These are phyloP conservation scores for Penstemon newberryi DNA, from an alignment of 257 asterid genomes.

Conservation along the genomic window DNA sequence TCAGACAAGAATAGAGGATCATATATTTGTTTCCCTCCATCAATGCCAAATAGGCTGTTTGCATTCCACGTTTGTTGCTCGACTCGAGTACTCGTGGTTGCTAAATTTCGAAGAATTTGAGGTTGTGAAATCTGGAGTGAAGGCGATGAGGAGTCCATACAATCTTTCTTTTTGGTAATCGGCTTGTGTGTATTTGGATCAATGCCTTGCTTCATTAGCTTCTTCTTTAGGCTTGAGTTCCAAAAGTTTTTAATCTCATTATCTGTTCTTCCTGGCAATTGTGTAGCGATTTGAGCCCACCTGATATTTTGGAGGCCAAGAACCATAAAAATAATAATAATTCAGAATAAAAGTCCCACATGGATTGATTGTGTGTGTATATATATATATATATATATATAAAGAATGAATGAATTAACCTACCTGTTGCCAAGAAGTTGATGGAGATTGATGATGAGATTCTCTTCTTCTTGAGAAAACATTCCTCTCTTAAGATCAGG, in stretches of 20 bases:
- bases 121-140: slow-evolving; percentile 26
- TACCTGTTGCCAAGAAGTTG: slow-evolving; percentile 80
- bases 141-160: slow-evolving; percentile 17
- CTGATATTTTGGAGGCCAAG: slow-evolving; percentile 21
- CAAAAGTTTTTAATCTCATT: slow-evolving; percentile 59
- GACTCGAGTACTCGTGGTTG: not conserved
- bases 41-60: not conserved
- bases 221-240: slow-evolving; percentile 59
- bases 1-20: slow-evolving; percentile 55
- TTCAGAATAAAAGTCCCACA: not conserved
- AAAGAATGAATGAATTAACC: too few species aligned
- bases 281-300: slow-evolving; percentile 64
- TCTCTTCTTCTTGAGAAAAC: slow-evolving; percentile 77
- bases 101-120: slow-evolving; percentile 24
- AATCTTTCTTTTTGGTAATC: slow-evolving; percentile 25
- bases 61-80: too few species aligned
- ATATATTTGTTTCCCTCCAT: slow-evolving; percentile 35
- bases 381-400: too few species aligned
- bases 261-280: slow-evolving; percentile 61
- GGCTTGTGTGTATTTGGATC: slow-evolving; percentile 77
- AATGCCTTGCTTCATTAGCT: slow-evolving; percentile 63
- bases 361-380: too few species aligned
- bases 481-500: slow-evolving; percentile 90
- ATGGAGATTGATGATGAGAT: slow-evolving; percentile 69
- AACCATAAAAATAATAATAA: too few species aligned